A percentile compares a stretch with the other conserved stretches of the same genome.
Conservation (phyloP, 257 asterid species). For the Salvia splendens region DNA sequence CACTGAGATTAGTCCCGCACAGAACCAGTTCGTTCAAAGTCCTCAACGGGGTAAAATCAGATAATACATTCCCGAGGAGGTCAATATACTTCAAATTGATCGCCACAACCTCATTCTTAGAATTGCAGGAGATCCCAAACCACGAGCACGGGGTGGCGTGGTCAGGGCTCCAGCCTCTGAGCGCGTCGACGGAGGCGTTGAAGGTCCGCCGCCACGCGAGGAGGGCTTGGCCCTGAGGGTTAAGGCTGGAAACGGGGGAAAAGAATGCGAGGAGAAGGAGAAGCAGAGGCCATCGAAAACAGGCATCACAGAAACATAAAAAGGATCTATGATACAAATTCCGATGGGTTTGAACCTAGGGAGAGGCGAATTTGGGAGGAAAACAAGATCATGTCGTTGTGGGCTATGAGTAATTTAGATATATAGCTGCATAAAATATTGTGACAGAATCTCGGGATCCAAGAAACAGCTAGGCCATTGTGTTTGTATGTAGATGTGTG, state of each 20-base stretch:
- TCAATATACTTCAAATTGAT: constrained; percentile 56
- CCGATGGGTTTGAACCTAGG: constrained; percentile 58
- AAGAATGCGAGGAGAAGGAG: constrained; percentile 34
- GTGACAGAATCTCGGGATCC: constrained; percentile 55
- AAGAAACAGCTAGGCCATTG: constrained; percentile 49
- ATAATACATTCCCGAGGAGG: constrained; percentile 54
- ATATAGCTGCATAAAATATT: constrained; percentile 30
- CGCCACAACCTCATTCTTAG: constrained; percentile 50
- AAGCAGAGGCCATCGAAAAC: constrained; percentile 38
- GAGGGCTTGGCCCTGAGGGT: constrained; percentile 60
- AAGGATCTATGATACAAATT: constrained; percentile 42
- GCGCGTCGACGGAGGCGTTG: constrained; percentile 49
- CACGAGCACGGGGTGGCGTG: constrained; percentile 44
- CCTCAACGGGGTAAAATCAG: constrained; percentile 45
- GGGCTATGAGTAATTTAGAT: constrained; percentile 34
- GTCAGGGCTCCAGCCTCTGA: constrained; percentile 57
- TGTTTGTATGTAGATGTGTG: constrained; percentile 34
- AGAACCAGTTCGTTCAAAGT: constrained; percentile 50
- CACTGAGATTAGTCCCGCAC: constrained; percentile 62
- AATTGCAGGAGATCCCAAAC: constrained; percentile 56
- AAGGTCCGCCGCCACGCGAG: constrained; percentile 59
- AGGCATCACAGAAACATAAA: constrained; percentile 42
- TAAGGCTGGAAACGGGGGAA: constrained; percentile 37
- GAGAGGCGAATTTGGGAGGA: constrained; percentile 38
- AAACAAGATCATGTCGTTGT: constrained; percentile 45